These are phyloP conservation scores for Trebouxiophyceae sp. DNA, from an alignment of 163 green algal genomes.

Conservation along the genomic window DNA sequence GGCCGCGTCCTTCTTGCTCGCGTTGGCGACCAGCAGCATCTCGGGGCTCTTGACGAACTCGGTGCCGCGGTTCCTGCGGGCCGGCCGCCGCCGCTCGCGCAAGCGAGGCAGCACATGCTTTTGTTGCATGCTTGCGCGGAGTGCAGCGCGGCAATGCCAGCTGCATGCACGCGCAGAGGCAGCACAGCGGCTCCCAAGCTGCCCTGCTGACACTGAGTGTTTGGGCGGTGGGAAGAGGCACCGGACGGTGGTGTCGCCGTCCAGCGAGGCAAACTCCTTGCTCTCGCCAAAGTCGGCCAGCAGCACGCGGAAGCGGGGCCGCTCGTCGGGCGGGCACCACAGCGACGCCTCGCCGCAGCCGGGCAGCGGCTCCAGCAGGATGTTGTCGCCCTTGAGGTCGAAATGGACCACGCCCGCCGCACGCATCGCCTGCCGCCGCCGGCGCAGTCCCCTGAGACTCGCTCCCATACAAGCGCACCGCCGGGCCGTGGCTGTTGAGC, in stretches of 20 bases:
- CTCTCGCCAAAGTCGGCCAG: conserved; percentile 61
- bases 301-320: conserved; percentile 38
- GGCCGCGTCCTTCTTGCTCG: conserved; percentile 9
- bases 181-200: no score
- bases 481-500: no score
- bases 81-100: no score
- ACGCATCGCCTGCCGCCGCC: conserved; percentile 22
- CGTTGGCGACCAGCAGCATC: conserved; percentile 49
- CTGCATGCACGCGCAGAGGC: no score
- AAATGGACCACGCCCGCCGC: conserved; percentile 41
- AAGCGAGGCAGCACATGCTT: no score
- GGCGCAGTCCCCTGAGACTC: no score
- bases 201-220: no score
- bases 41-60: conserved; percentile 59
- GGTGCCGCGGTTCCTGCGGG: conserved; percentile 46
- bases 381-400: conserved; percentile 63
- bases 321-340: conserved; percentile 18
- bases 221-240: no score
- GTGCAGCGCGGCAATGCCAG: no score
- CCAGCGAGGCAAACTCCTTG: conserved; percentile 15
- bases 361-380: conserved; percentile 39
- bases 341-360: conserved; percentile 20
- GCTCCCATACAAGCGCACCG: no score
- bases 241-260: conserved; percentile 6
- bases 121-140: no score